These are phyloP conservation scores for Tremellales sp. DNA, from an alignment of 1,284 basidiomycete genomes.

Conservation along the genomic window DNA sequence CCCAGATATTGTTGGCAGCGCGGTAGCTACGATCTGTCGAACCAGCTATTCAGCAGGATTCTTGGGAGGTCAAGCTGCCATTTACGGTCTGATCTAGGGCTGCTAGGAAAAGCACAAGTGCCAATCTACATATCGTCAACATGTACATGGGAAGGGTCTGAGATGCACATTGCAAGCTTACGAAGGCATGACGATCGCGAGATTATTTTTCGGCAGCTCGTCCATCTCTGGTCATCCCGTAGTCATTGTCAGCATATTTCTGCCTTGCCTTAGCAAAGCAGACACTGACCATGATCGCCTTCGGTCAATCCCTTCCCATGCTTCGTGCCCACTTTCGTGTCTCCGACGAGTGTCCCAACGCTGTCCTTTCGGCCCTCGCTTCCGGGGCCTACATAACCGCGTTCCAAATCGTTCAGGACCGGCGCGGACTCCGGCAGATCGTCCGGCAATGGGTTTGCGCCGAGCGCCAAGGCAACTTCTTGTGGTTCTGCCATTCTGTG, in stretches of 20 bases:
- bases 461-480: constrained; percentile 1
- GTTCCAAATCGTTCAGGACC: constrained; percentile 18
- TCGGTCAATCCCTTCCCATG: constrained; percentile 34
- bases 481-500: constrained; percentile 8
- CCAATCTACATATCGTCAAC: too few species aligned
- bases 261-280: background rate
- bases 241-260: too few species aligned
- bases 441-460: constrained; percentile 12
- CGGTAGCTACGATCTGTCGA: constrained; percentile 32
- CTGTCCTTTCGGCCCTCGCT: constrained; percentile 7
- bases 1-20: constrained; percentile 31
- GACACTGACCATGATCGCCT: constrained; percentile 35
- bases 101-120: constrained; percentile 39
- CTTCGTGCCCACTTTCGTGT: constrained; percentile 7
- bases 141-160: background rate
- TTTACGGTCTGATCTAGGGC: constrained; percentile 41
- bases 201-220: constrained; percentile 22
- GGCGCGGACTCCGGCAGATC: constrained; percentile 11
- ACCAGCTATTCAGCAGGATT: background rate
- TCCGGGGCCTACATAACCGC: constrained; percentile 6
- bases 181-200: constrained; percentile 22
- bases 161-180: constrained; percentile 4
- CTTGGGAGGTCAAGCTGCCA: background rate
- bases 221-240: constrained; percentile 32
- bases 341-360: background rate